Base-by-base conservation (phyloP, 2,329 filamentous ascomycete genomes). In the Escovopsis sp. region DNA sequence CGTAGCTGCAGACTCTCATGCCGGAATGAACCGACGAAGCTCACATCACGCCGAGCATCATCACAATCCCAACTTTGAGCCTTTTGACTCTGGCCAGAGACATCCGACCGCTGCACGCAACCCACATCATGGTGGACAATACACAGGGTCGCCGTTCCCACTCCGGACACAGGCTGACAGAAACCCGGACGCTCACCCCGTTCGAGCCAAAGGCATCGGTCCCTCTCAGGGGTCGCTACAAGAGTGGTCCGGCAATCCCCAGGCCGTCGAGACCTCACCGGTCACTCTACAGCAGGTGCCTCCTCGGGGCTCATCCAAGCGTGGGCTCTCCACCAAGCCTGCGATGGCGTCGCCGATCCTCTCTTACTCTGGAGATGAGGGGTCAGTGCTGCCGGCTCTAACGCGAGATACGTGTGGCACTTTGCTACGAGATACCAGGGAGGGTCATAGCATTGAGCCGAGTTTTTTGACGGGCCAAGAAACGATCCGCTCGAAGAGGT, bases 221-320 rank as follows among this genome's bases (percentile, higher is more conserved):
- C 38, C 39, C 18, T n/a, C 26, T 38, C 15, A 36, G n/a, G 38
- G 33, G 8, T 15, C 38, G 10, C 19, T 36, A n/a, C 39, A 35
- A 12, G 36, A 42, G 10, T 42, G 41, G 30, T 36, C 34, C 39
- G 32, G 26, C 7, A 30, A 39, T 8, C 12, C 9, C 26, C 10
- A 28, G 4, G 10, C 28, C 4, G 12, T 10, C 5, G 34, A 38
- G 7, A 47, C 42, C 18, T 44, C 45, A 7, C 44, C 43, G n/a
- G 26, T 49, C 9, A 12, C n/a, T 8, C 15, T 6, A 5, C 43
- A 46, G 12, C 39, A 30, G 4, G 46, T 53, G 7, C 50, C 50
- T 2, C 49, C 47, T 2, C 48, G 51, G 5, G 19, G 44, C 26
- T 53, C 51, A 3, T 53, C 51, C 23, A 46, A 37, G n/a, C 18